Evolutionary conservation across 257 asterid species (phyloP).

Genomic region (Jasminum sambac): DNA sequence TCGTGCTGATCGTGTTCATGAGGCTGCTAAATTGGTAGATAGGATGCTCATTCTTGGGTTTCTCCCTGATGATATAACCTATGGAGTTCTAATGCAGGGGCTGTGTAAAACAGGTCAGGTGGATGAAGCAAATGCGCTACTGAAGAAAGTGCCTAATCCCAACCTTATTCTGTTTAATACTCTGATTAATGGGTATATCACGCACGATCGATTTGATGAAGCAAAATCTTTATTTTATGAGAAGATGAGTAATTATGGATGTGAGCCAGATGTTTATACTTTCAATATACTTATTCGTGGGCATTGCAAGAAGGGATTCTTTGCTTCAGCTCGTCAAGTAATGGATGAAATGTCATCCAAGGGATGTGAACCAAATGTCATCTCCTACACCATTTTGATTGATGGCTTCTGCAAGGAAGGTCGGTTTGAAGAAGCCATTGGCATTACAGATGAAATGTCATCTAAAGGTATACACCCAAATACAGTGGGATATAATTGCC

Average conservation of each 20-base stretch:
- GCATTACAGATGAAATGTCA: conserved; percentile 42
- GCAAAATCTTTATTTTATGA: conserved; percentile 61
- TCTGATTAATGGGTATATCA: conserved; percentile 66
- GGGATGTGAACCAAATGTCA: conserved; percentile 59
- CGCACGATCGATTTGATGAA: conserved; percentile 55
- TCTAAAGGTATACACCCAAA: conserved; percentile 34
- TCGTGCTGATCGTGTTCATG: conserved; percentile 63
- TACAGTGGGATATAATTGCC: conserved; percentile 44
- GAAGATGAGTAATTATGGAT: conserved; percentile 42
- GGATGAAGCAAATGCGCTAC: conserved; percentile 59
- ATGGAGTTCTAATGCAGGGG: conserved; percentile 77
- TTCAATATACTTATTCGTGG: conserved; percentile 75
- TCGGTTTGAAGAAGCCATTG: conserved; percentile 60
- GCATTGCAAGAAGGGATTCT: conserved; percentile 65
- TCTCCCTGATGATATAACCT: conserved; percentile 72
- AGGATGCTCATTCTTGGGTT: conserved; percentile 81
- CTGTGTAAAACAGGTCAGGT: conserved; percentile 67
- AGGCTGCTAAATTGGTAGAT: conserved; percentile 87
- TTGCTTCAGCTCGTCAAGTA: conserved; percentile 58
- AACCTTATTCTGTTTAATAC: conserved; percentile 58
- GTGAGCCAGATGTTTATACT: conserved; percentile 71
- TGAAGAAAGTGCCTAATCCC: conserved; percentile 68
- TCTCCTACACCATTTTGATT: conserved; percentile 77
- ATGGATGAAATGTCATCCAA: conserved; percentile 48
- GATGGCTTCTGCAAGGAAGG: conserved; percentile 73